A percentile compares a stretch with the other conserved stretches of the same genome.
These are phyloP conservation scores for Bipolaris zeicola DNA, from an alignment of 2,329 filamentous ascomycete genomes.

Conservation along the genomic window DNA sequence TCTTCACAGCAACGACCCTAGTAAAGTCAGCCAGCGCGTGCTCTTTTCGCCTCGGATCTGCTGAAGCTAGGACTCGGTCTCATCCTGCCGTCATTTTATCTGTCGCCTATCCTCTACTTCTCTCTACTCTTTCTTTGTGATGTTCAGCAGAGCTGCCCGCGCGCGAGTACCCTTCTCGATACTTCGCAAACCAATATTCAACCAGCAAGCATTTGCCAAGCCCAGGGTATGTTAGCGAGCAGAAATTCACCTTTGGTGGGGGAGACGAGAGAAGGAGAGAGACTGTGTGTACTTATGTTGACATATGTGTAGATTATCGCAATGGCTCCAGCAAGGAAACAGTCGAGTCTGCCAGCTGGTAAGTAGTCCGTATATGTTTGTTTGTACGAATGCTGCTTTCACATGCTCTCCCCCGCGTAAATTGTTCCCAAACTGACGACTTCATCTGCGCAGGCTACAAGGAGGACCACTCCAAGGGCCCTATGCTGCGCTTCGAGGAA, in stretches of 20 bases:
- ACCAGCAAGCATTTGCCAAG: conserved; percentile 26
- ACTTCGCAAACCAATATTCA: conserved; percentile 41
- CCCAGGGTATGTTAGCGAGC: conserved; percentile 37
- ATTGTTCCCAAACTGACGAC: conserved; percentile 3
- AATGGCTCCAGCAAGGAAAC: conserved; percentile 49
- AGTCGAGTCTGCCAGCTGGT: conserved; percentile 56
- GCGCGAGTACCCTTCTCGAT: conserved; percentile 47
- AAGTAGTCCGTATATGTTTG: conserved; percentile 22
- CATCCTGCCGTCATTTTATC: conserved; percentile 14
- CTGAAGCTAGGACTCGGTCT: conserved; percentile 23
- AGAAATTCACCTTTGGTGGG: not conserved
- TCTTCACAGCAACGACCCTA: conserved; percentile 20
- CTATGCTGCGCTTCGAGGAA: conserved; percentile 84
- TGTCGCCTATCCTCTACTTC: conserved; percentile 11
- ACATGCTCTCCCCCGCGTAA: conserved; percentile 18
- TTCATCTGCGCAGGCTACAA: conserved; percentile 65
- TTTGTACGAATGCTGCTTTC: not conserved
- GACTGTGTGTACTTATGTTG: conserved; percentile 14
- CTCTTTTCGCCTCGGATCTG: conserved; percentile 30
- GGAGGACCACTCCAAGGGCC: conserved; percentile 78
- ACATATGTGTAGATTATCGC: conserved; percentile 33
- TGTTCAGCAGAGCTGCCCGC: conserved; percentile 50
- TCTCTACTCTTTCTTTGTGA: conserved; percentile 26
- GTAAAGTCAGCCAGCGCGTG: conserved; percentile 28
- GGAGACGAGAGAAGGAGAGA: not conserved